Evolutionary conservation across 768 basidiomycete genomes (phyloP).

Genomic region (Lactarius hengduanensis): DNA sequence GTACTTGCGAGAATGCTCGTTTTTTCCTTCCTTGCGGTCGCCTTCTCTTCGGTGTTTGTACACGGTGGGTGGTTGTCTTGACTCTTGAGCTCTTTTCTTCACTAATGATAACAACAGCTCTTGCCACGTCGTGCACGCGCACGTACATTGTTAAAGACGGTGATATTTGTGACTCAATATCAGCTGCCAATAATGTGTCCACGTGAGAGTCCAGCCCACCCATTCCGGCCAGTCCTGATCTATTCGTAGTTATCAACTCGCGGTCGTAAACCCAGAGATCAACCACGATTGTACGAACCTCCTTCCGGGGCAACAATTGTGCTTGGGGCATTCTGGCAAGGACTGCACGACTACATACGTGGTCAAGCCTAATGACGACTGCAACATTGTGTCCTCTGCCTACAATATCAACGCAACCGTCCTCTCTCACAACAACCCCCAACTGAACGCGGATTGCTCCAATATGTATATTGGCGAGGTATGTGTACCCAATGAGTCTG

Average conservation of each 20-base stretch:
- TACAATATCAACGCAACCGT: constrained; percentile 51
- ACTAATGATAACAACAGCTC: background rate
- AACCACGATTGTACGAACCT: constrained; percentile 62
- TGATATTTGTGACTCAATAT: constrained; percentile 70
- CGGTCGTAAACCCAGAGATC: constrained; percentile 50
- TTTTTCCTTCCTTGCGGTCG: background rate
- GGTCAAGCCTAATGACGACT: constrained; percentile 56
- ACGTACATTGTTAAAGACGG: constrained; percentile 54
- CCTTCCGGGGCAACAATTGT: constrained; percentile 47
- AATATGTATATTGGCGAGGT: constrained; percentile 82
- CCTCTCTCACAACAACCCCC: constrained; percentile 71
- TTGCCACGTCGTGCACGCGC: constrained; percentile 49
- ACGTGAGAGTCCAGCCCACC: constrained; percentile 45
- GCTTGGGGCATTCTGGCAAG: constrained; percentile 56
- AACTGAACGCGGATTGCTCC: constrained; percentile 52
- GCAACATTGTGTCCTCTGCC: constrained; percentile 46
- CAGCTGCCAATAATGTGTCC: constrained; percentile 56
- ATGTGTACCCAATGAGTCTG: constrained; percentile 27
- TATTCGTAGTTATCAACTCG: constrained; percentile 65
- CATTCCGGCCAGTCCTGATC: constrained; percentile 8
- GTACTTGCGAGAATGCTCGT: constrained; percentile 1
- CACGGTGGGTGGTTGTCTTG: constrained; percentile 1
- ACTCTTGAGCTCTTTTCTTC: background rate
- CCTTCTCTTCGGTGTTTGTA: background rate
- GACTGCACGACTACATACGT: constrained; percentile 66